Base-by-base conservation (phyloP, 2,329 filamentous ascomycete species). In the Diplodia seriata region DNA sequence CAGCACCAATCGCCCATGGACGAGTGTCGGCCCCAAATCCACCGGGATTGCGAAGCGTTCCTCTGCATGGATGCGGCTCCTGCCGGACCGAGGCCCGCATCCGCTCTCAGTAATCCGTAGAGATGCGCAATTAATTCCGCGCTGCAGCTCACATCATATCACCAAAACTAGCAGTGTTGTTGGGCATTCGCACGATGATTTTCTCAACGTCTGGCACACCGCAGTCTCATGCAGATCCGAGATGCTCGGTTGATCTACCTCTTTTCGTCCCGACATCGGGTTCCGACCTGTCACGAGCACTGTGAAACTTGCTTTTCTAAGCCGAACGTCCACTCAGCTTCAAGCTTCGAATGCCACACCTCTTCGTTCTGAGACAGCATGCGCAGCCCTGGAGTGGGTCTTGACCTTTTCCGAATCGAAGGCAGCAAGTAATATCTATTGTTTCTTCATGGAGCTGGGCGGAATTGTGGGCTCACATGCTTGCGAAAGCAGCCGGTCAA, bases 81-180 rank as follows among this genome's bases (percentile, higher is more conserved):
- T 18, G 38, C 20, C 23, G 56, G 38, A 20, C 56, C 56, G 56
- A 59, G 15, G 38, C 56, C 38, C 56, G 56, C 6, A 15, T 47
- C 23, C 53, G 7, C 0, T 29, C 5, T 33, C 31, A 33, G 54
- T n/a, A n/a, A 20, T 23, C 38, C n/a, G n/a, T n/a, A n/a, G n/a
- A n/a, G n/a, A 23, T 4, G 33, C 54, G 31, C n/a, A 26, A 38
- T 20, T 12, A 23, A 57, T 57, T 59, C 56, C 23, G 56, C 36
- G 15, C 6, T 31, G 11, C 56, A 59, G 38, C 56, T 47, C 23
- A 18, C 18, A 55, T 23, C 2, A 14, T 12, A 15, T 43, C 55
- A 59, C 31, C 31, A 8, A 33, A 33, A 26, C 23, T 26, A 26
- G 23, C 3, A 26, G 23, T 33, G 9, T 11, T 11, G 33, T 36